A percentile compares a stretch with the other conserved stretches of the same genome.
Conservation (phyloP, 208 protist genomes). For the Endotrypanum monterogeii region DNA sequence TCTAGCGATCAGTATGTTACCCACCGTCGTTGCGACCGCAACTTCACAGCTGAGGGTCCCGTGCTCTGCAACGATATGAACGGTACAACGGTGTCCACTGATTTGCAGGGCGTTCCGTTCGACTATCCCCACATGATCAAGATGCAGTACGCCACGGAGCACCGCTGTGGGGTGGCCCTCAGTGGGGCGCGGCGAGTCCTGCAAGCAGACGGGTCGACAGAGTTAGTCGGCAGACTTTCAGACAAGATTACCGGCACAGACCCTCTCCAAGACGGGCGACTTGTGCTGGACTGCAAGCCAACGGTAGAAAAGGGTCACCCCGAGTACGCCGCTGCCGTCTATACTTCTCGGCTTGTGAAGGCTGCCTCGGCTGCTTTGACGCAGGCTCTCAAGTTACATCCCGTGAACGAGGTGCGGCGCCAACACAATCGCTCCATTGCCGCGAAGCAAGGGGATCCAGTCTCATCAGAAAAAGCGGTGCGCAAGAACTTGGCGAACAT, state of each 20-base stretch:
- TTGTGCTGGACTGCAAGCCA: conserved; percentile 49
- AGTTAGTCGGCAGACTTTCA: conserved; percentile 40
- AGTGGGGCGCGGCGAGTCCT: conserved; percentile 34
- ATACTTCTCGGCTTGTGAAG: conserved; percentile 71
- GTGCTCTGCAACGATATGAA: conserved; percentile 52
- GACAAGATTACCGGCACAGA: conserved; percentile 74
- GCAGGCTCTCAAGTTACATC: conserved; percentile 39
- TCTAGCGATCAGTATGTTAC: conserved; percentile 39
- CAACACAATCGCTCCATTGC: conserved; percentile 28
- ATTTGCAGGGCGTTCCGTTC: conserved; percentile 41
- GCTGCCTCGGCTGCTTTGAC: conserved; percentile 53
- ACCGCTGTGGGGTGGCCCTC: conserved; percentile 70
- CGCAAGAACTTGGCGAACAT: conserved; percentile 59
- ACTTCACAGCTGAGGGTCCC: conserved; percentile 66
- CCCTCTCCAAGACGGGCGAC: conserved; percentile 51
- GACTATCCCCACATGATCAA: conserved; percentile 52
- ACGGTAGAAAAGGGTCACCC: conserved; percentile 42
- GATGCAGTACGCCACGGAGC: conserved; percentile 72
- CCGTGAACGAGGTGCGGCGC: conserved; percentile 52
- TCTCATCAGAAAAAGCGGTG: not conserved
- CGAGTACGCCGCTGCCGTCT: conserved; percentile 51
- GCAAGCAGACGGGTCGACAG: conserved; percentile 6
- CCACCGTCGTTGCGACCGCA: conserved; percentile 67
- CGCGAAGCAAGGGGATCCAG: not conserved
- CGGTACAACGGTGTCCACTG: conserved; percentile 37